These are phyloP conservation scores for Penicillium aurantiogriseum DNA, from an alignment of 2,329 filamentous ascomycete genomes.

Conservation along the genomic window DNA sequence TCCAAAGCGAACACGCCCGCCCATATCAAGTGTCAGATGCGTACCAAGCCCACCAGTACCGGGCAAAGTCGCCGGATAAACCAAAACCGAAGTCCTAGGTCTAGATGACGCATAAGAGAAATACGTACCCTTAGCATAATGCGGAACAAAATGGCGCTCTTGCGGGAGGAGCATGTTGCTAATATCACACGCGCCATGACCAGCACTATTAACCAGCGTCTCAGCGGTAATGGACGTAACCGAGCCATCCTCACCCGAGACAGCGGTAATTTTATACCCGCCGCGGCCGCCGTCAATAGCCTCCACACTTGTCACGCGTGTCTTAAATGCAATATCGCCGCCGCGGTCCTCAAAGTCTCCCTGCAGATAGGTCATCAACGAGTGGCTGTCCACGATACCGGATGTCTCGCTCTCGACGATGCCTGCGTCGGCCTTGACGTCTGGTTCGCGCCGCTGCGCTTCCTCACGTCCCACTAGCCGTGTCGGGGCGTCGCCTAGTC, in stretches of 20 bases:
- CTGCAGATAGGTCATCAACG: slow-evolving; percentile 76
- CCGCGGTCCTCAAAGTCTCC: slow-evolving; percentile 74
- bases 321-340: slow-evolving; percentile 70
- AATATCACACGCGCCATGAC: slow-evolving; percentile 71
- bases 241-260: slow-evolving; percentile 40
- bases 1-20: slow-evolving; percentile 81
- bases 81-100: slow-evolving; percentile 68
- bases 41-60: slow-evolving; percentile 88
- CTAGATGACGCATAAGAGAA: slow-evolving; percentile 72
- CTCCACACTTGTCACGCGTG: slow-evolving; percentile 61
- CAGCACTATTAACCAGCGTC: slow-evolving; percentile 80
- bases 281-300: slow-evolving; percentile 50
- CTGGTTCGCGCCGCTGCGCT: slow-evolving; percentile 66
- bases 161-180: slow-evolving; percentile 73
- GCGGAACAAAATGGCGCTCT: slow-evolving; percentile 58
- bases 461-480: slow-evolving; percentile 66
- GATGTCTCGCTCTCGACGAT: slow-evolving; percentile 82
- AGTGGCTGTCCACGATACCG: slow-evolving; percentile 86
- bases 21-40: slow-evolving; percentile 87
- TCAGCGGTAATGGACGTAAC: slow-evolving; percentile 65
- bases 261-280: slow-evolving; percentile 69
- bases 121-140: slow-evolving; percentile 93
- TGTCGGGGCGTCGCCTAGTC: slow-evolving; percentile 63
- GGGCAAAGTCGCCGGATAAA: slow-evolving; percentile 84
- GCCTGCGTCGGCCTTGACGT: slow-evolving; percentile 68